Base-by-base conservation (phyloP, 1,284 basidiomycete species). In the Apiotrichum domesticum region DNA sequence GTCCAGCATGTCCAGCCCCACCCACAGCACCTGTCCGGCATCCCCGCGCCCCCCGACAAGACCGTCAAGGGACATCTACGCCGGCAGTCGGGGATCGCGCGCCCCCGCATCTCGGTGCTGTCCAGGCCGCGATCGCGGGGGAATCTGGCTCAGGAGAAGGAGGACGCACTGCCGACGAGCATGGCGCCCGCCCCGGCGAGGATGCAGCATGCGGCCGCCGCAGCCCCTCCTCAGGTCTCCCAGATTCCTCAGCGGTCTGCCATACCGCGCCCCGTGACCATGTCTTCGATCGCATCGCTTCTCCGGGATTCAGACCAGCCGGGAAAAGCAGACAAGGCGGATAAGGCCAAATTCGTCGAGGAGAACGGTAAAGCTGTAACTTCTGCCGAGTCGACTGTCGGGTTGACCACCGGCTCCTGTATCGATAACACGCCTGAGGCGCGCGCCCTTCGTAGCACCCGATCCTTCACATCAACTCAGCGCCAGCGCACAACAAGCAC, bases 201-300 rank as follows among this genome's bases (percentile, higher is more conserved):
- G 7, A 33, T 32, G 44, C 8, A 39, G 37, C 7, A 8, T 3
- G 21, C 8, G 14, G 15, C 44, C 3, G 44, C 29, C 44, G 7
- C 44, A 11, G 44, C 44, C 43, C 6, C 43, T 29, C 14, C 39
- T 29, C 21, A 35, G n/a, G 40, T 13, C 34, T 5, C 37, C 45
- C 45, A 53, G 29, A 46, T 46, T 35, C 37, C 52, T 2, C 44
- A 14, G 14, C 5, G 44, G 8, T 46, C 44, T 3, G 21, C 32
- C 32, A 51, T 51, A 14, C 50, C 50, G 13, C 50, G 50, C 33
- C 50, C 50, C 3, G 39, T 42, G 11, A 43, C 50, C 50, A 51
- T 51, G 10, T 15, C 41, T 9, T 49, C 47, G 15, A 29, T 49
- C 35, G n/a, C 47, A 13, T 7, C 46, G 2, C 34, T 47, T 2